Evolutionary conservation across 371 early-diverging fungal species (phyloP).

Genomic region (Blakeslea trispora): DNA sequence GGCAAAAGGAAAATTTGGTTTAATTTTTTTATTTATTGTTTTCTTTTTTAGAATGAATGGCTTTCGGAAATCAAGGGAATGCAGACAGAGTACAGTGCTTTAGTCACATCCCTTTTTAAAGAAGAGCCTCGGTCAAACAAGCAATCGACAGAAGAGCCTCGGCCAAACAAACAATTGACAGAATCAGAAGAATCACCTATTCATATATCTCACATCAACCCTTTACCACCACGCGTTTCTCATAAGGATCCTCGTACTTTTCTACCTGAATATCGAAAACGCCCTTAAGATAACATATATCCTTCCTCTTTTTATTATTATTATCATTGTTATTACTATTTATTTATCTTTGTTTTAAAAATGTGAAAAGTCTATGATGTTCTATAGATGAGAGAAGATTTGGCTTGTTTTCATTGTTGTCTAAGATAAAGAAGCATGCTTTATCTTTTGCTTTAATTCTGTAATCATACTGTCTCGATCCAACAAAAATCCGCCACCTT

Average conservation of each 20-base stretch:
- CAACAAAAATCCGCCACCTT: slow-evolving; percentile 59
- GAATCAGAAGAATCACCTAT: neutral
- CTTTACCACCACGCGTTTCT: slow-evolving; percentile 4
- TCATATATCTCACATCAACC: neutral
- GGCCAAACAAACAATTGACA: neutral
- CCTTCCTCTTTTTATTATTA: neutral
- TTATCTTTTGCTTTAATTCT: slow-evolving; percentile 48
- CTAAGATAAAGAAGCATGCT: neutral
- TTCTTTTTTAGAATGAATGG: no score
- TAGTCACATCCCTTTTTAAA: no score
- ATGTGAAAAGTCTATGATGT: no score
- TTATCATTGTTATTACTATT: no score
- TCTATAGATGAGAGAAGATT: no score
- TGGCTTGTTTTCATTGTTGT: slow-evolving; percentile 1
- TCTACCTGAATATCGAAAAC: neutral
- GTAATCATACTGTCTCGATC: slow-evolving; percentile 64
- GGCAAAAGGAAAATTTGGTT: no score
- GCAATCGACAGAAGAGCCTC: neutral
- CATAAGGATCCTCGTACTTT: neutral
- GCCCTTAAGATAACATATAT: neutral
- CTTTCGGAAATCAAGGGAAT: no score
- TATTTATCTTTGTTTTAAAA: no score
- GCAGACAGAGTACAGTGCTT: no score
- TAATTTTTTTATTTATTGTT: no score
- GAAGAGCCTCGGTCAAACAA: no score